Evolutionary conservation across 495 filamentous ascomycete genomes (phyloP).

Genomic region (Amphirosellinia nigrospora): DNA sequence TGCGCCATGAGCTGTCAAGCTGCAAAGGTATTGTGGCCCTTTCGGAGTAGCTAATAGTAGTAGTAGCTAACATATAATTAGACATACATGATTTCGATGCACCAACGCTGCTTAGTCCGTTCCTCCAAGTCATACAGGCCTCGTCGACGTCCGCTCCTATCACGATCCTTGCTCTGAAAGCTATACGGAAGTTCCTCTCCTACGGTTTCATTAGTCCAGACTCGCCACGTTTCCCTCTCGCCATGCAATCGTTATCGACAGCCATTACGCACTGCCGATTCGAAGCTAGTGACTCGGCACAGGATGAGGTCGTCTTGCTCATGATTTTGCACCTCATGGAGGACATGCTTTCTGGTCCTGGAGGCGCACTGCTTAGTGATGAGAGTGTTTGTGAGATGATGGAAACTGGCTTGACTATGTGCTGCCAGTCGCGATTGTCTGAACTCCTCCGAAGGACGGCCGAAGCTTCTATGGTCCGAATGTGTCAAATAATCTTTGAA

Average conservation of each 20-base stretch:
- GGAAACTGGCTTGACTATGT: conserved; percentile 97
- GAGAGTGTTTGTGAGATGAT: conserved; percentile 99
- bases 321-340: conserved; percentile 98
- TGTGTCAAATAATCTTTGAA: conserved; percentile 98
- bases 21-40: conserved; percentile 70
- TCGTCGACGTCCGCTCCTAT: conserved; percentile 96
- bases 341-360: conserved; percentile 90
- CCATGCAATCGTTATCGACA: conserved; percentile 92
- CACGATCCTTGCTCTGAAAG: conserved; percentile 89
- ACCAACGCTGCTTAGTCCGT: conserved; percentile 88
- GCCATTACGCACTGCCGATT: conserved; percentile 98
- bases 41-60: conserved; percentile 1
- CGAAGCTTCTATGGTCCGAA: conserved; percentile 96
- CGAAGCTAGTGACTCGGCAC: conserved; percentile 91
- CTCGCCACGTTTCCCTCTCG: conserved; percentile 83
- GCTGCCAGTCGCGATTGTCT: conserved; percentile 89
- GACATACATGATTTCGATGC: conserved; percentile 92
- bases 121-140: conserved; percentile 95
- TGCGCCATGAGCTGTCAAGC: conserved; percentile 87
- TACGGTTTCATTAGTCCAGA: conserved; percentile 86
- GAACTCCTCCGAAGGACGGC: conserved; percentile 89
- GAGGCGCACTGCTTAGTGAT: conserved; percentile 88
- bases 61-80: conserved; percentile 34
- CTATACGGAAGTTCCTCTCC: conserved; percentile 96
- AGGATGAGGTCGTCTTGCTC: conserved; percentile 92